Conservation (phyloP, 2,329 filamentous ascomycete genomes). For the Nectriaceae sp. region DNA sequence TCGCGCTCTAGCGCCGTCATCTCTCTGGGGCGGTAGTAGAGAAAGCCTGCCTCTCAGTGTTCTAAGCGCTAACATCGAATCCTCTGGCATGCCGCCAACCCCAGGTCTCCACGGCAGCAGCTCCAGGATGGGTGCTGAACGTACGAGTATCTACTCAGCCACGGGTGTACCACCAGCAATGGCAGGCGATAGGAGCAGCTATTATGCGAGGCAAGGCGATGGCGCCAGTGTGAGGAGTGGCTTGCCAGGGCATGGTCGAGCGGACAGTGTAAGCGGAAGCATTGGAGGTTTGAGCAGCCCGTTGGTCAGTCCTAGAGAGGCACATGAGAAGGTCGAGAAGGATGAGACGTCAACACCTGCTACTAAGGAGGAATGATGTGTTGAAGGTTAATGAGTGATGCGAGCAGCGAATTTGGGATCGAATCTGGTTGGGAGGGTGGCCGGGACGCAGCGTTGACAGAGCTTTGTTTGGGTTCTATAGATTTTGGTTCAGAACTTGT, state of each 20-base stretch:
- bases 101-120: constrained; percentile 56
- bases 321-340: constrained; percentile 38
- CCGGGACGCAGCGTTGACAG: background rate
- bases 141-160: constrained; percentile 80
- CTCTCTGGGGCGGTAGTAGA: constrained; percentile 78
- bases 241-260: constrained; percentile 72
- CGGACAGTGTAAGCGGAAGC: constrained; percentile 81
- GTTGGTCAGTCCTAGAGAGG: constrained; percentile 58
- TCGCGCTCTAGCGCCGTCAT: constrained; percentile 79
- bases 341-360: constrained; percentile 24
- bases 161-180: constrained; percentile 68
- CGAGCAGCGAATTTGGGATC: constrained; percentile 11
- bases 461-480: constrained; percentile 9
- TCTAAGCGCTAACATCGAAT: constrained; percentile 69
- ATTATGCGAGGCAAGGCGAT: constrained; percentile 72
- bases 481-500: constrained; percentile 20
- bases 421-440: constrained; percentile 3
- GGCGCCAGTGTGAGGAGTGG: constrained; percentile 79
- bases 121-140: constrained; percentile 54
- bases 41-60: constrained; percentile 80
- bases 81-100: constrained; percentile 44
- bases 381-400: constrained; percentile 16
- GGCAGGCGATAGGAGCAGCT: constrained; percentile 77
- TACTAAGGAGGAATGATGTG: constrained; percentile 15
- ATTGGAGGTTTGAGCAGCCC: constrained; percentile 65